Percentiles rank a stretch among this genome's conserved stretches.
Evolutionary conservation across 2,329 filamentous ascomycete species (phyloP).

Genomic region (Penicillium sp.): DNA sequence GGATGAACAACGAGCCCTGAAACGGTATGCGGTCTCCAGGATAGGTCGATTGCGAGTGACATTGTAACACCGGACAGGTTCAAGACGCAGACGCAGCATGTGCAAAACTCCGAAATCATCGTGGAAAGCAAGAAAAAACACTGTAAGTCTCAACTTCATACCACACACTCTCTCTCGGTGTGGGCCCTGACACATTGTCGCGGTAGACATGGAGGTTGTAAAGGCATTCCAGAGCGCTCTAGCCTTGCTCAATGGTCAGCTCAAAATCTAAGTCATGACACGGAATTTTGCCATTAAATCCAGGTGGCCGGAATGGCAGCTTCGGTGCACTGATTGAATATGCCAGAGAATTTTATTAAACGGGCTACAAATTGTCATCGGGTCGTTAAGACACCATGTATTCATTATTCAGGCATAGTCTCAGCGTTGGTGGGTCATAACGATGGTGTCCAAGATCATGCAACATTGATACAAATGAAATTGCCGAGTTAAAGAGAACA

Average conservation of each 20-base stretch:
- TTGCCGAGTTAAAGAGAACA: background rate
- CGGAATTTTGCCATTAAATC: background rate
- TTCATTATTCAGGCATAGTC: background rate
- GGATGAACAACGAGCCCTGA: slow-evolving; percentile 73
- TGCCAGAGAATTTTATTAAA: background rate
- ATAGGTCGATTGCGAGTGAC: background rate
- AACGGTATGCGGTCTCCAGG: slow-evolving; percentile 56
- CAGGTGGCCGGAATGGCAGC: background rate
- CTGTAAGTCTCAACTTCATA: slow-evolving; percentile 55
- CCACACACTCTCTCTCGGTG: background rate
- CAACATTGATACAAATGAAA: background rate
- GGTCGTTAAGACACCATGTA: background rate
- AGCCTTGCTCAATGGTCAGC: slow-evolving; percentile 40
- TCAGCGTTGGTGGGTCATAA: background rate
- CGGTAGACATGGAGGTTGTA: slow-evolving; percentile 43
- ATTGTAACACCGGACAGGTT: slow-evolving; percentile 52
- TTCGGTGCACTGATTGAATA: background rate
- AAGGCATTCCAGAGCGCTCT: slow-evolving; percentile 50
- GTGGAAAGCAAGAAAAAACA: slow-evolving; percentile 75
- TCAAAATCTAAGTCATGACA: slow-evolving; percentile 15
- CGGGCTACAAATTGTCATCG: background rate
- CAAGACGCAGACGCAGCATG: slow-evolving; percentile 73
- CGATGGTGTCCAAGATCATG: background rate
- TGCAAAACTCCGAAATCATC: slow-evolving; percentile 69
- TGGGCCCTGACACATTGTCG: slow-evolving; percentile 15